phyloP scores from a whole-genome alignment of 257 asterid species.

The Knoxia roxburghii region DNA sequence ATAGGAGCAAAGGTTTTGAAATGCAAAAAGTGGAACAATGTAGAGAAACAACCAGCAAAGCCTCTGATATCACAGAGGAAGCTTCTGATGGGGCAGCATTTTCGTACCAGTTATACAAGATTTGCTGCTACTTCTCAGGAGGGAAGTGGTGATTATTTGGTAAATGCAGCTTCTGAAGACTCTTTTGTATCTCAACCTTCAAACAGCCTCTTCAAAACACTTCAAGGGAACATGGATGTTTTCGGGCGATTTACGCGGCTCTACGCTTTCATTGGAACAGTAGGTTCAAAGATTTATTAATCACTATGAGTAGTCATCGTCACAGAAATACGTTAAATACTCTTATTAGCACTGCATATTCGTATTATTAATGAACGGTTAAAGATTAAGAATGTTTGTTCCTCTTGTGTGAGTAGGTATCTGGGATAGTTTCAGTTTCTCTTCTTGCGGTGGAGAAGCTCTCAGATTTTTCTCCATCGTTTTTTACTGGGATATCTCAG shows the following conservation, averaged over 20 bases:
- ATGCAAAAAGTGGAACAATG: constrained; percentile 39
- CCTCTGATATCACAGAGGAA: constrained; percentile 33
- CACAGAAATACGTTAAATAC: not conserved
- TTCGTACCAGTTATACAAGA: constrained; percentile 24
- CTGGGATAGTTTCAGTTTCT: constrained; percentile 87
- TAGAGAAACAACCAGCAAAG: constrained; percentile 19
- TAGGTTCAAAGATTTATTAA: constrained; percentile 29
- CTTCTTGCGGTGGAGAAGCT: constrained; percentile 75
- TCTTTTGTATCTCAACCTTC: constrained; percentile 55
- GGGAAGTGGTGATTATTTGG: constrained; percentile 19
- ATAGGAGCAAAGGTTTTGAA: constrained; percentile 30
- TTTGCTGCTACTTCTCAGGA: constrained; percentile 20
- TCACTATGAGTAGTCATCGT: not conserved
- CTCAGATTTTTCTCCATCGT: constrained; percentile 71
- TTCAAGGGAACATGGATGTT: constrained; percentile 49
- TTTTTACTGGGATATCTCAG: constrained; percentile 64
- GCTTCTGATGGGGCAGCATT: constrained; percentile 22
- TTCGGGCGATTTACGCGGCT: constrained; percentile 89
- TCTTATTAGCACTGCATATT: not conserved
- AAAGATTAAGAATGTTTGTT: constrained; percentile 14
- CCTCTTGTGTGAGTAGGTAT: constrained; percentile 54
- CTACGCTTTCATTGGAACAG: constrained; percentile 88
- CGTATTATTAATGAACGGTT: not conserved
- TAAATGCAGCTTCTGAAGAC: constrained; percentile 49
- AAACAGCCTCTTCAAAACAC: constrained; percentile 35